Evolutionary conservation across 2,329 filamentous ascomycete species (phyloP).

Genomic region (Fusarium lyarnte): DNA sequence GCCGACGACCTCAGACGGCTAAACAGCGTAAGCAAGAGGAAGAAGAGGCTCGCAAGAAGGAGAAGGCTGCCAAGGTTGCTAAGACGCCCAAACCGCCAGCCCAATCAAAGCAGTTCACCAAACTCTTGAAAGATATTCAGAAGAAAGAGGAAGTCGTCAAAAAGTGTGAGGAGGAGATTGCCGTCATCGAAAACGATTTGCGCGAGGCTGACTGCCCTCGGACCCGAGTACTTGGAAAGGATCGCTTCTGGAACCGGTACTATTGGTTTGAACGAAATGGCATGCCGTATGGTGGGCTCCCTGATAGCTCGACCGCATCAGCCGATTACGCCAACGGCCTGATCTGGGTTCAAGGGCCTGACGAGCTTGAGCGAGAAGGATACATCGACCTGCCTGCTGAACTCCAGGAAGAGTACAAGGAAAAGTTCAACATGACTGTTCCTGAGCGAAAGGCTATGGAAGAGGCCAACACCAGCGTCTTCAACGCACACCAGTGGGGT

Average conservation of each 20-base stretch:
- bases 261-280: constrained; percentile 99
- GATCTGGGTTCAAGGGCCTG: constrained; percentile 95
- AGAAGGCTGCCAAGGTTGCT: constrained; percentile 71
- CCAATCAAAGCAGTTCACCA: constrained; percentile 88
- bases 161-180: constrained; percentile 86
- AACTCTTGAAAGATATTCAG: constrained; percentile 87
- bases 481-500: constrained; percentile 84
- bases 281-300: constrained; percentile 93
- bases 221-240: constrained; percentile 88
- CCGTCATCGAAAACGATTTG: constrained; percentile 87
- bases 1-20: constrained; percentile 67
- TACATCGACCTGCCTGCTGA: constrained; percentile 83
- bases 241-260: constrained; percentile 97
- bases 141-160: constrained; percentile 84
- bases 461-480: constrained; percentile 83
- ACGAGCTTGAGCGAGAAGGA: constrained; percentile 84
- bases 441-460: constrained; percentile 86
- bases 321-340: constrained; percentile 94
- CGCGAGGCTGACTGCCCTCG: constrained; percentile 93
- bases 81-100: constrained; percentile 73
- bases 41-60: constrained; percentile 69
- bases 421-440: constrained; percentile 82
- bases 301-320: constrained; percentile 84
- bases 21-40: constrained; percentile 81
- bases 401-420: constrained; percentile 78